Percentiles rank a stretch among this genome's conserved stretches.
phyloP scores from a whole-genome alignment of 2,329 filamentous ascomycete species.

The Fusarium sp. region DNA sequence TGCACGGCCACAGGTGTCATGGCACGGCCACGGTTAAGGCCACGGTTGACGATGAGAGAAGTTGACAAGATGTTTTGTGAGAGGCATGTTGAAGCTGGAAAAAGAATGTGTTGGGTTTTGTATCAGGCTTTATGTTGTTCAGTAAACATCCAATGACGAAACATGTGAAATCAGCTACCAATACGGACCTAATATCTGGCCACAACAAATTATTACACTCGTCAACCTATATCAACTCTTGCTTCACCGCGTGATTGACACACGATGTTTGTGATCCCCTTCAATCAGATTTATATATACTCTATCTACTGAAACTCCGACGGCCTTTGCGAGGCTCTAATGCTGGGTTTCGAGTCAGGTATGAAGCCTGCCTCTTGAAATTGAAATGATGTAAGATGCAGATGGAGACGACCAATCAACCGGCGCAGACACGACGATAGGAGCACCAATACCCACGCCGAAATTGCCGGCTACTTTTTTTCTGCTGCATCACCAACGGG shows the following conservation, averaged over 20 bases:
- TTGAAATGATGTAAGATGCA: slow-evolving; percentile 21
- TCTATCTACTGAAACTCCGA: slow-evolving; percentile 1
- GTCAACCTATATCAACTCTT: not conserved
- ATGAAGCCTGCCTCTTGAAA: slow-evolving; percentile 11
- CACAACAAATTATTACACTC: not conserved
- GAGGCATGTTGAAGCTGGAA: not conserved
- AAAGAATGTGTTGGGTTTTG: not conserved
- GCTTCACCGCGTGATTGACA: not conserved
- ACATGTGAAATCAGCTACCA: not conserved
- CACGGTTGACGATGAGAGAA: slow-evolving; percentile 1
- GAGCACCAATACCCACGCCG: slow-evolving; percentile 4
- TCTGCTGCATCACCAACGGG: not conserved
- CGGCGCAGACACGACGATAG: not conserved
- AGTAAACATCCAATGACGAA: not conserved
- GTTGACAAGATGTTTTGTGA: not conserved
- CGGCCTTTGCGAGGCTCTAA: not conserved
- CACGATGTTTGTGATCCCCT: not conserved
- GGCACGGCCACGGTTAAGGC: not conserved
- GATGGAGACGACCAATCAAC: not conserved
- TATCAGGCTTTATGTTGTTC: not conserved
- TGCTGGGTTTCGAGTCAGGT: slow-evolving; percentile 11
- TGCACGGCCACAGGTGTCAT: slow-evolving; percentile 20
- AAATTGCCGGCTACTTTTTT: not conserved
- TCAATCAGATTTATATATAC: not conserved
- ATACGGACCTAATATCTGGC: not conserved